These are phyloP conservation scores for Chaetomium sp. DNA, from an alignment of 2,329 filamentous ascomycete genomes.

Conservation along the genomic window DNA sequence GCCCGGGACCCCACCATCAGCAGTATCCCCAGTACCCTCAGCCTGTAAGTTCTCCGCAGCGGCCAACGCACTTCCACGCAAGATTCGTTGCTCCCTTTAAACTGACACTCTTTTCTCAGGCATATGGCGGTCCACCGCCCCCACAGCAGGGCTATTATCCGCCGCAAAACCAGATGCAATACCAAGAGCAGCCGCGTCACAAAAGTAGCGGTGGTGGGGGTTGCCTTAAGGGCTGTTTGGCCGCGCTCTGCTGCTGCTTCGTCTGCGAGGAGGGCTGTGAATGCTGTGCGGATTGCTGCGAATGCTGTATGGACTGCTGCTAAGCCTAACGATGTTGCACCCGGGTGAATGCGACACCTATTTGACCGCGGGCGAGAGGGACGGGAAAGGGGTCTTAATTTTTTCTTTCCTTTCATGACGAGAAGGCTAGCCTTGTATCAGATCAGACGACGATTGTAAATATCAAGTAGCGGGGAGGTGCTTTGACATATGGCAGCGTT, in stretches of 20 bases:
- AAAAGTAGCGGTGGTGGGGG: slow-evolving; percentile 31
- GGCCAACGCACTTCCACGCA: not conserved
- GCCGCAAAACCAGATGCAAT: slow-evolving; percentile 39
- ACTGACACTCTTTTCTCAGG: slow-evolving; percentile 21
- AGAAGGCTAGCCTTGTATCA: no score
- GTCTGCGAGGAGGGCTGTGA: slow-evolving; percentile 46
- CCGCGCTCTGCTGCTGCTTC: slow-evolving; percentile 45
- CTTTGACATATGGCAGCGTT: no score
- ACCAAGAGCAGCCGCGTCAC: slow-evolving; percentile 38
- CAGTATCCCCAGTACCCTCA: slow-evolving; percentile 38
- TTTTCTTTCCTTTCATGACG: no score
- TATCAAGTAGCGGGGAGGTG: no score
- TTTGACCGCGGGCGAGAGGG: no score
- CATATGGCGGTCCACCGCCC: slow-evolving; percentile 31
- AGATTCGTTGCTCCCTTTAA: not conserved
- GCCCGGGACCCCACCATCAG: slow-evolving; percentile 12
- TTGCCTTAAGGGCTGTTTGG: slow-evolving; percentile 41
- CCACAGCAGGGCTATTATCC: slow-evolving; percentile 34
- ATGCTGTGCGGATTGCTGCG: slow-evolving; percentile 42
- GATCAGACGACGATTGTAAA: no score
- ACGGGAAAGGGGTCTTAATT: no score
- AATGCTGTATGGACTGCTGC: slow-evolving; percentile 33
- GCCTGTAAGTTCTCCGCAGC: slow-evolving; percentile 30
- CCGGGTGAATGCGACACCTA: no score
- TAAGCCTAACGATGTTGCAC: slow-evolving; percentile 11